Base-by-base conservation (phyloP, 495 filamentous ascomycete genomes). In the Aspergillus homomorphus region DNA sequence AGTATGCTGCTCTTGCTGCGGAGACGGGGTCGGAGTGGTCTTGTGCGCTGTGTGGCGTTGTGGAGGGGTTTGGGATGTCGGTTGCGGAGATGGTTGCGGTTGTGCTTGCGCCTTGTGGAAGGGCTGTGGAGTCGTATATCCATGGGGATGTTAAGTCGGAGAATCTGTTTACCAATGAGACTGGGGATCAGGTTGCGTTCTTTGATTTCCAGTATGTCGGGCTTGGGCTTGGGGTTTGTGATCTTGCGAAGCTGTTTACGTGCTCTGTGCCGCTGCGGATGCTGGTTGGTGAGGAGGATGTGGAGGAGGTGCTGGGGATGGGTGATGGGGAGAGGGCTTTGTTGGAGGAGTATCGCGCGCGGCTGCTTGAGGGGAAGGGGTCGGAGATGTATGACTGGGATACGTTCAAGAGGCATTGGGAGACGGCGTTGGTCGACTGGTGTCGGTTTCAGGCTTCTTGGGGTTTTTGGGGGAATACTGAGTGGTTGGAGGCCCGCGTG, bases 61-160 rank as follows among this genome's bases (percentile, higher is more conserved):
- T 38, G 0, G 59, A 65, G 12, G 59, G 56, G 3, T 65, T 59
- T 2, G 53, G 55, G 9, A 21, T 66, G 9, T 72, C 70, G 1
- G 42, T 72, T 1, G 67, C 73, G 9, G 73, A 75, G 60, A 64
- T 67, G 63, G 69, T 49, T 28, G 73, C 73, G 2, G 53, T 59
- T 12, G 57, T 69, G 22, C 51, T 76, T 9, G 69, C 62, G 0
- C 71, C 73, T 0, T 57, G 63, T 45, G 70, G 71, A 20, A 62
- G 73, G 19, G 14, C 59, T 0, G 30, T 68, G 9, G 73, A 76
- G 54, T 73, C 71, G 1, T 73, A 70, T 22, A 76, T 76, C 12
- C 73, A 76, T 44, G 73, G 73, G 42, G 73, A 76, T 21, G 73
- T 76, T 50, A 76, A 76, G 59, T 76, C 71, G 1, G 73, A 76